These are phyloP conservation scores for Diaporthe longicolla DNA, from an alignment of 2,329 filamentous ascomycete species.

Conservation along the genomic window DNA sequence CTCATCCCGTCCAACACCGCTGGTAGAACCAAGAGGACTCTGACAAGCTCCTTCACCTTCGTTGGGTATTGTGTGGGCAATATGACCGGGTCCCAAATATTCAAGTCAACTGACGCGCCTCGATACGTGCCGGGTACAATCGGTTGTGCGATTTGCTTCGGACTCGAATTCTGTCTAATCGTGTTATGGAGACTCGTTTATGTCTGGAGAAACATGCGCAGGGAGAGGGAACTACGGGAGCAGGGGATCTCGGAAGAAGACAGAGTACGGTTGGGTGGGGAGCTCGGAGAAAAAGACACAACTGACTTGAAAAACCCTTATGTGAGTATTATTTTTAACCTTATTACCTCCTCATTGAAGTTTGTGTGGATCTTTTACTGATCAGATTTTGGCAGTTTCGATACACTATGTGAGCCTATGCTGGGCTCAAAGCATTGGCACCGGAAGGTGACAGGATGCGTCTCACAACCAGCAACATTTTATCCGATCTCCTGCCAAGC, in stretches of 20 bases:
- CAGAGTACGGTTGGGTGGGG: constrained; percentile 49
- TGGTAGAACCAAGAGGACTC: constrained; percentile 61
- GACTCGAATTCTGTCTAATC: constrained; percentile 55
- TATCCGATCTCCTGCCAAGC: not conserved
- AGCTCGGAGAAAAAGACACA: constrained; percentile 54
- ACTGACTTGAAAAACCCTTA: constrained; percentile 57
- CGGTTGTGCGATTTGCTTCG: constrained; percentile 57
- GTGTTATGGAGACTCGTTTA: constrained; percentile 57
- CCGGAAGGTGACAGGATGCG: no score
- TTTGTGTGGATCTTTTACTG: not conserved
- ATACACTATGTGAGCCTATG: constrained; percentile 24
- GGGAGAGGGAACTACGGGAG: constrained; percentile 49
- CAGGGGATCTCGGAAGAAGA: constrained; percentile 54
- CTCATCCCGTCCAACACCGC: constrained; percentile 61
- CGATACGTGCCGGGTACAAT: constrained; percentile 60
- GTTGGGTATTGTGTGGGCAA: constrained; percentile 63
- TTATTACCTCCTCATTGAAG: not conserved
- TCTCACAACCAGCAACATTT: not conserved
- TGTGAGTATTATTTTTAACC: constrained; percentile 43
- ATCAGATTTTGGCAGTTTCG: not conserved
- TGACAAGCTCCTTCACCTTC: constrained; percentile 61
- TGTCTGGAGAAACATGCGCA: constrained; percentile 55
- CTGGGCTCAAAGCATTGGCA: not conserved
- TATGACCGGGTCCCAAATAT: constrained; percentile 63
- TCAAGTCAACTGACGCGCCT: constrained; percentile 58